Percentiles rank a stretch among this genome's conserved stretches.
Evolutionary conservation across 371 early-diverging fungal species (phyloP).

Genomic region (Circinella minor): DNA sequence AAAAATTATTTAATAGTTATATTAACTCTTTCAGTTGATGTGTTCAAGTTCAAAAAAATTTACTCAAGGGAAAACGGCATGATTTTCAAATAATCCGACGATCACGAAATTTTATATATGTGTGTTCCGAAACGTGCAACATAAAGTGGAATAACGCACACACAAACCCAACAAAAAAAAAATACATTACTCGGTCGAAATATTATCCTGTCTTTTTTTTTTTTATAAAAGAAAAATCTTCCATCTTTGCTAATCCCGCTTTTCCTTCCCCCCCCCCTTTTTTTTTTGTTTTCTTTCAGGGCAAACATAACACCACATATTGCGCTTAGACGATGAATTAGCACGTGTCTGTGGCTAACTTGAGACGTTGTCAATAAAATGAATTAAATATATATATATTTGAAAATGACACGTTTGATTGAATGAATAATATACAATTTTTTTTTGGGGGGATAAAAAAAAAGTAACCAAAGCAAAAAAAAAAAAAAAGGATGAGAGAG

Average conservation of each 20-base stretch:
- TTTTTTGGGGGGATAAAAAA: no score
- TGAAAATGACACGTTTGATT: not conserved
- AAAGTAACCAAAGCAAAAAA: no score
- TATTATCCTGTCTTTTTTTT: not conserved
- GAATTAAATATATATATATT: not conserved
- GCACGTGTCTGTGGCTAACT: not conserved
- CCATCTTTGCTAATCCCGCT: no score
- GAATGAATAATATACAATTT: no score
- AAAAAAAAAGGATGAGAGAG: no score
- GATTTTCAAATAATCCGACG: not conserved
- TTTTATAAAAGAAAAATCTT: no score
- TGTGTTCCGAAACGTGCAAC: not conserved
- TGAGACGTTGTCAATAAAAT: not conserved
- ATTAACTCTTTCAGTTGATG: no score
- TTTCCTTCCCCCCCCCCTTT: not conserved
- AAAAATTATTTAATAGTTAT: not conserved
- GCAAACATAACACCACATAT: not conserved
- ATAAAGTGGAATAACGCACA: not conserved
- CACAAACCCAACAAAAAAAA: not conserved
- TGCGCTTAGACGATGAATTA: not conserved
- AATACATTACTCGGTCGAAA: not conserved
- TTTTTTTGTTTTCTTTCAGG: not conserved
- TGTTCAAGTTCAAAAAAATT: no score
- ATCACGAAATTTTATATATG: not conserved
- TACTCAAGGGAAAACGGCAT: not conserved